Percentiles rank a stretch among this genome's conserved stretches.
Evolutionary conservation across 2,329 filamentous ascomycete genomes (phyloP).

Genomic region (Gnomoniopsis smithogilvyi): DNA sequence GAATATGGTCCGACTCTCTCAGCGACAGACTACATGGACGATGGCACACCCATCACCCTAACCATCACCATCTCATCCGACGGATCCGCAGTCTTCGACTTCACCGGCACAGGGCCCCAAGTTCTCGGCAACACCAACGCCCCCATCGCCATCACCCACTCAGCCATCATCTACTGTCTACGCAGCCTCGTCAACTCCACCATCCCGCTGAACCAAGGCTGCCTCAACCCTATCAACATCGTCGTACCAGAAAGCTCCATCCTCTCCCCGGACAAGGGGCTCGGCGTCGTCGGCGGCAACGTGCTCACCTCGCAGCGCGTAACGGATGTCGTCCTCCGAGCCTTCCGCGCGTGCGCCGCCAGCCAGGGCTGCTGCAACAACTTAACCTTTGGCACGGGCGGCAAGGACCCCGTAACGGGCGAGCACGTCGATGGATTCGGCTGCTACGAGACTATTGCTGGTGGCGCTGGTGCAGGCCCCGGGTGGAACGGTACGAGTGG

Average conservation of each 20-base stretch:
- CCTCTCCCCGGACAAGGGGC: slow-evolving; percentile 27
- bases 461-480: slow-evolving; percentile 29
- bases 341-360: slow-evolving; percentile 25
- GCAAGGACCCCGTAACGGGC: slow-evolving; percentile 25
- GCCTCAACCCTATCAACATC: slow-evolving; percentile 30
- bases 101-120: slow-evolving; percentile 31
- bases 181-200: slow-evolving; percentile 30
- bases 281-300: slow-evolving; percentile 52
- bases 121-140: slow-evolving; percentile 33
- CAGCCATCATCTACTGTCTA: slow-evolving; percentile 35
- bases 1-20: slow-evolving; percentile 37
- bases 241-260: slow-evolving; percentile 27
- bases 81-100: slow-evolving; percentile 15
- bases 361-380: slow-evolving; percentile 30
- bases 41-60: slow-evolving; percentile 33
- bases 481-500: slow-evolving; percentile 28
- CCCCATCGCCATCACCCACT: slow-evolving; percentile 34
- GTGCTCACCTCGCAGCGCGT: slow-evolving; percentile 41
- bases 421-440: slow-evolving; percentile 27
- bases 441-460: slow-evolving; percentile 34
- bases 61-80: slow-evolving; percentile 29
- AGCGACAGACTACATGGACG: slow-evolving; percentile 38
- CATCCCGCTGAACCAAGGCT: slow-evolving; percentile 35
- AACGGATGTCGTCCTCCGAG: slow-evolving; percentile 28
- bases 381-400: slow-evolving; percentile 32